Conservation (phyloP, 768 basidiomycete genomes). For the Calocybe indica region DNA sequence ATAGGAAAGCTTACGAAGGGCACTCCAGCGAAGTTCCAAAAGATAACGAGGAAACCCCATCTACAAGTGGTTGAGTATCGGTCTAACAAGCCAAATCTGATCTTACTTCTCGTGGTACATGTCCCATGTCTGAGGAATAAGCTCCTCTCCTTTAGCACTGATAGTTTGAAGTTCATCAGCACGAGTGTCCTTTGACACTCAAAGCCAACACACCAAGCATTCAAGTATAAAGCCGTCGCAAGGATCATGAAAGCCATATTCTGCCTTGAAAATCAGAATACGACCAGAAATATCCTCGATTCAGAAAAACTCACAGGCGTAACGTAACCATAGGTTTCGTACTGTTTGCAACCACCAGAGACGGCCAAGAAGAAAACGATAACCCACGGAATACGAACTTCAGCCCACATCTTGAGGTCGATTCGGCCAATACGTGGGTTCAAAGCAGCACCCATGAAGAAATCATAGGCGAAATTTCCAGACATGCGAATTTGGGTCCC, state of each 20-base stretch:
- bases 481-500: conserved; percentile 89
- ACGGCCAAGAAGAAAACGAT: conserved; percentile 91
- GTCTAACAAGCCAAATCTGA: not conserved
- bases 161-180: not conserved
- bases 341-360: conserved; percentile 93
- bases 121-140: conserved; percentile 97
- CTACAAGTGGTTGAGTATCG: conserved; percentile 19
- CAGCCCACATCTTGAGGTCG: conserved; percentile 98
- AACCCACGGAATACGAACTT: conserved; percentile 96
- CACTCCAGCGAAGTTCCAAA: conserved; percentile 95
- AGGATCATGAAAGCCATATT: conserved; percentile 97
- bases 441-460: conserved; percentile 93
- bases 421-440: conserved; percentile 90
- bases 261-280: conserved; percentile 28
- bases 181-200: not conserved
- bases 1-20: conserved; percentile 60
- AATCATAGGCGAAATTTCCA: conserved; percentile 91
- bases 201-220: conserved; percentile 65
- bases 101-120: conserved; percentile 96
- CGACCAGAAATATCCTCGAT: not conserved
- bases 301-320: conserved; percentile 61
- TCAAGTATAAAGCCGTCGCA: conserved; percentile 94
- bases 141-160: conserved; percentile 90
- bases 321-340: conserved; percentile 86
- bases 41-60: conserved; percentile 97